These are phyloP conservation scores for Drosera spatulata DNA, from an alignment of 179 eudicot genomes.

Conservation along the genomic window DNA sequence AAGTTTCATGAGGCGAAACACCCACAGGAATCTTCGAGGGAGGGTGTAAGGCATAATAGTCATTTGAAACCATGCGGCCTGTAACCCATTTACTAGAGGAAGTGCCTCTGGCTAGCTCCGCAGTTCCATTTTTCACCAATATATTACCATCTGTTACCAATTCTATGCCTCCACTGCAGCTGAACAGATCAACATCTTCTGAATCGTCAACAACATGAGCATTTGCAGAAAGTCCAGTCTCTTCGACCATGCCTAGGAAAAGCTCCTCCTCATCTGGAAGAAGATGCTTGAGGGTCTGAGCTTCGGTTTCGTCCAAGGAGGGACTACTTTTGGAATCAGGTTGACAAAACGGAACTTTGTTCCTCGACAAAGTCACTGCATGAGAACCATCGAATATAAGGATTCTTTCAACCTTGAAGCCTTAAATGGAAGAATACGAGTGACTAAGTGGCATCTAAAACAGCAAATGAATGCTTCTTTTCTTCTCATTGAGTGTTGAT, in stretches of 20 bases:
- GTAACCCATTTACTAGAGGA: slow-evolving; percentile 20
- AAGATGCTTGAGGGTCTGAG: slow-evolving; percentile 37
- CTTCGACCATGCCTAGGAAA: slow-evolving; percentile 46
- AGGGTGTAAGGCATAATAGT: slow-evolving; percentile 15
- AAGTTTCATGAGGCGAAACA: slow-evolving; percentile 17
- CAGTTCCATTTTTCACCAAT: slow-evolving; percentile 14
- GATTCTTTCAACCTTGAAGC: not conserved
- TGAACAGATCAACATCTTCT: slow-evolving; percentile 64
- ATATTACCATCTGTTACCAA: slow-evolving; percentile 35
- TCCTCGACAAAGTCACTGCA: slow-evolving; percentile 34
- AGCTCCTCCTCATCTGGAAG: slow-evolving; percentile 77
- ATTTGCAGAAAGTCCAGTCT: slow-evolving; percentile 21
- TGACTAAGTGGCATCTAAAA: not conserved
- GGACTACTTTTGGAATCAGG: slow-evolving; percentile 16
- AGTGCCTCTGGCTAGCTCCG: slow-evolving; percentile 20
- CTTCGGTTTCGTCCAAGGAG: slow-evolving; percentile 27
- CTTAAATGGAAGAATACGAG: not conserved
- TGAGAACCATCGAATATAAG: slow-evolving; percentile 4
- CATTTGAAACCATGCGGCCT: slow-evolving; percentile 9
- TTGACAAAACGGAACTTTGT: slow-evolving; percentile 21
- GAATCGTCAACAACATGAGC: slow-evolving; percentile 22
- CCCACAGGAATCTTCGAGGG: slow-evolving; percentile 18
- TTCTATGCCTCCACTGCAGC: slow-evolving; percentile 57
- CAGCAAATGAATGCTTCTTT: not conserved
- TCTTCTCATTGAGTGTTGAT: too few relatives aligned